phyloP scores from a whole-genome alignment of 805 yeast species.

The Tetrapisispora namnaoensis region DNA sequence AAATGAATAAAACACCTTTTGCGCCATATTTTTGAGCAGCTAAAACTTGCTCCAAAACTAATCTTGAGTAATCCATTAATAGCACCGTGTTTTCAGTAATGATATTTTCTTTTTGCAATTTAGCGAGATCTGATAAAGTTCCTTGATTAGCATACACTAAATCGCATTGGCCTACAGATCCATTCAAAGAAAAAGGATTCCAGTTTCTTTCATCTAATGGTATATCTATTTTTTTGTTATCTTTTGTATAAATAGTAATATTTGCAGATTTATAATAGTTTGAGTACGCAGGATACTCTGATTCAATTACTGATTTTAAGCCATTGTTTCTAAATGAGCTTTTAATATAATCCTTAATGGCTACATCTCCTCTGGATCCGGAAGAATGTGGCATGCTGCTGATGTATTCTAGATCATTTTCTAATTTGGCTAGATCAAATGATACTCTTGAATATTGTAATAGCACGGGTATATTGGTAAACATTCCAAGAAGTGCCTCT shows the following conservation, averaged over 20 bases:
- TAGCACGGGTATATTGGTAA: constrained; percentile 50
- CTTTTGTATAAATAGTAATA: constrained; percentile 36
- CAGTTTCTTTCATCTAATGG: constrained; percentile 36
- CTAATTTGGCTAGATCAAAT: constrained; percentile 48
- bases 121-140: constrained; percentile 40
- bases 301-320: constrained; percentile 32
- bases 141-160: constrained; percentile 65
- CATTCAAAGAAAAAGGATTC: constrained; percentile 59
- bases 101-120: constrained; percentile 31
- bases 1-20: constrained; percentile 58
- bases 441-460: constrained; percentile 39
- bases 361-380: constrained; percentile 78
- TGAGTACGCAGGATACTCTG: constrained; percentile 44
- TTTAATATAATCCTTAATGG: constrained; percentile 57
- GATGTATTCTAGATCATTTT: constrained; percentile 58
- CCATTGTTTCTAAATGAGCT: constrained; percentile 51
- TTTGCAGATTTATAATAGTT: constrained; percentile 35
- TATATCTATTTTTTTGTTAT: neutral
- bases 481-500: constrained; percentile 41
- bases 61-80: constrained; percentile 47
- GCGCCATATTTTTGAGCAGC: constrained; percentile 51
- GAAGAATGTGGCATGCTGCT: constrained; percentile 79
- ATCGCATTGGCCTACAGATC: constrained; percentile 39
- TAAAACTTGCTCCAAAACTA: constrained; percentile 42
- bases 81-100: constrained; percentile 40